Percentiles rank a stretch among this genome's conserved stretches.
These are phyloP conservation scores for Candida caryicola DNA, from an alignment of 805 yeast genomes.

Conservation along the genomic window DNA sequence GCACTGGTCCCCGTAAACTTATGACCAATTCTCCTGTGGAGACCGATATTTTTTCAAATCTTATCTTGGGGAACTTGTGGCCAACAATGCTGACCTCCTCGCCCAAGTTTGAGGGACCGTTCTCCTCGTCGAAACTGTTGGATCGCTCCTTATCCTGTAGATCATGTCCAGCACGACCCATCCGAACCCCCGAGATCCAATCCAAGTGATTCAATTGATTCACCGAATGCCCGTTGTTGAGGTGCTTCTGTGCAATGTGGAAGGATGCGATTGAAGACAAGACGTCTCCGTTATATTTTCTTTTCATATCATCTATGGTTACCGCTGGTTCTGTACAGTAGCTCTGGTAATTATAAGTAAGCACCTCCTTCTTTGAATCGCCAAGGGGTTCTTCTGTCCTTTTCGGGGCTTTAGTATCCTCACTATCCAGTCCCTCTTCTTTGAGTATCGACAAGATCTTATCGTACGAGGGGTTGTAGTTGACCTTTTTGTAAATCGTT, in stretches of 20 bases:
- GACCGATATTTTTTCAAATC: slow-evolving; percentile 84
- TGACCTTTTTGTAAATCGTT: slow-evolving; percentile 34
- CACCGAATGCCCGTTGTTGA: slow-evolving; percentile 27
- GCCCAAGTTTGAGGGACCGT: slow-evolving; percentile 64
- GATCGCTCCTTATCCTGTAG: slow-evolving; percentile 21
- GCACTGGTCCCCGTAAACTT: slow-evolving; percentile 65
- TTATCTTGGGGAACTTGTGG: slow-evolving; percentile 80
- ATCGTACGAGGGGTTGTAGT: slow-evolving; percentile 36
- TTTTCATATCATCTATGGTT: slow-evolving; percentile 29
- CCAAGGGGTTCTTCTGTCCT: not conserved
- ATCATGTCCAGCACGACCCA: slow-evolving; percentile 52
- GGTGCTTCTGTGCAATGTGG: slow-evolving; percentile 35
- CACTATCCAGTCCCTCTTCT: slow-evolving; percentile 14
- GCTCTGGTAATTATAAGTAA: slow-evolving; percentile 25
- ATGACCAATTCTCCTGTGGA: slow-evolving; percentile 77
- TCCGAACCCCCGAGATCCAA: slow-evolving; percentile 91
- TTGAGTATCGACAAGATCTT: slow-evolving; percentile 18
- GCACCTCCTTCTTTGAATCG: not conserved
- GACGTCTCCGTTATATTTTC: slow-evolving; percentile 32
- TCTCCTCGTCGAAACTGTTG: slow-evolving; percentile 26
- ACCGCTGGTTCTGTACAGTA: slow-evolving; percentile 38
- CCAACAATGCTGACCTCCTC: slow-evolving; percentile 90
- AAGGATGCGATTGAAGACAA: slow-evolving; percentile 37
- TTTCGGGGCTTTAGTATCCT: slow-evolving; percentile 1
- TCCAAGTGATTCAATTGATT: slow-evolving; percentile 65